These are phyloP conservation scores for Moniliophthora roreri DNA, from an alignment of 1,284 basidiomycete species.

Conservation along the genomic window DNA sequence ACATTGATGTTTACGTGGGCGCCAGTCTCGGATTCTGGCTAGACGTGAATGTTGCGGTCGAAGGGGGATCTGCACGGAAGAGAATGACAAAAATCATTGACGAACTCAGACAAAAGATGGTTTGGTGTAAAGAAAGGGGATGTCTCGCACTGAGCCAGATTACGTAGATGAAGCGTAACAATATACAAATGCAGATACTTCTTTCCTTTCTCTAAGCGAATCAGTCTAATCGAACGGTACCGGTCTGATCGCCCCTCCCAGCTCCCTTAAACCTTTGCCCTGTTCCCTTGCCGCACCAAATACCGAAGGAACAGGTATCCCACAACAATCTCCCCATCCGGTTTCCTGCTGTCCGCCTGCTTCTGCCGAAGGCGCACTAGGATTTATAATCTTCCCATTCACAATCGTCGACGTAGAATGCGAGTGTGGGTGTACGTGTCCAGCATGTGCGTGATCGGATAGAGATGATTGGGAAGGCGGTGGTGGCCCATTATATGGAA, in stretches of 20 bases:
- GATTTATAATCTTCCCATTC: slow-evolving; percentile 2
- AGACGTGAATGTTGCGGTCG: too few relatives aligned
- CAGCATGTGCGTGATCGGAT: slow-evolving; percentile 31
- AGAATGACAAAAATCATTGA: too few relatives aligned
- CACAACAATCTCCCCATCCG: slow-evolving; percentile 95
- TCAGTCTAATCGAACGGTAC: slow-evolving; percentile 86
- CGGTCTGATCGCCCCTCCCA: slow-evolving; percentile 58
- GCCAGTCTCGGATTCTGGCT: too few relatives aligned
- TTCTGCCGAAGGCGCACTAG: slow-evolving; percentile 29
- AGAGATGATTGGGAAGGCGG: slow-evolving; percentile 33
- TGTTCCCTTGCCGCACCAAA: slow-evolving; percentile 69
- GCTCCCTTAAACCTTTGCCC: slow-evolving; percentile 45
- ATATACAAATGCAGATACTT: too few relatives aligned
- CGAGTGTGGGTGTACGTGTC: slow-evolving; percentile 48
- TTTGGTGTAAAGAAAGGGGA: too few relatives aligned
- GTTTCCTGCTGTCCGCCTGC: slow-evolving; percentile 47
- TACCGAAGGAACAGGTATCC: slow-evolving; percentile 82
- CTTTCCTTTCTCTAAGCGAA: too few relatives aligned
- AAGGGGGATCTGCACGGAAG: too few relatives aligned
- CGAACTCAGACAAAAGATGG: too few relatives aligned
- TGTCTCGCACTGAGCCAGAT: too few relatives aligned
- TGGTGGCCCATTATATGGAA: slow-evolving; percentile 69
- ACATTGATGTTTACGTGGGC: too few relatives aligned
- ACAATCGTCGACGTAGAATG: slow-evolving; percentile 32
- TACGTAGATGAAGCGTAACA: too few relatives aligned